Base-by-base conservation (phyloP, 805 yeast species). In the Barnettozyma siamensis region DNA sequence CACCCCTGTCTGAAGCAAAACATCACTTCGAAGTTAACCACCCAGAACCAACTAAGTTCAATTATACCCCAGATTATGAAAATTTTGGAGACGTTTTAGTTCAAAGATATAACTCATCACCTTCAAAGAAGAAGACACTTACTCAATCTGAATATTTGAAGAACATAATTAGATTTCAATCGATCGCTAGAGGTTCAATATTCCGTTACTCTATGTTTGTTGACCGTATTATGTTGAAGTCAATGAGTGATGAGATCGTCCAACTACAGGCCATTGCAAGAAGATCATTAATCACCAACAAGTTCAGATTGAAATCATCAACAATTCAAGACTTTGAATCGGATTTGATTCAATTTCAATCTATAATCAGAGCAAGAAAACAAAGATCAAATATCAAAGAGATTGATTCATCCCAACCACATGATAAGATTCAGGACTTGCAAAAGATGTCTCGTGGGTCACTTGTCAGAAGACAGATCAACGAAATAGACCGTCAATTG, bases 151-250 rank as follows among this genome's bases (percentile, higher is more conserved):
- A 55, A 4, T 55, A 50, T 38, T 17, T 53, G 32, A 36, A 35
- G 16, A 55, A 47, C 8, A 72, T 82, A 30, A 62, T 71, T 30
- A 66, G 63, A 41, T 63, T 88, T 15, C 96, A 88, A 58, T 76
- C 93, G 0, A 62, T 79, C 19, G 72, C 85, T 15, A 67, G 87
- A 49, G 95, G 93, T 16, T 78, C 85, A 0, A 66, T 77, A 31
- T 64, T 75, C 41, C 70, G 96, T 39, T 84, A 80, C 55, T 63
- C 65, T 17, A 66, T 80, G 64, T 79, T 78, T 57, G 82, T 84
- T 28, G 74, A 75, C 49, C 70, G 70, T 43, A 80, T 80, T 44
- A 70, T 83, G 66, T 55, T 84, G 23, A 74, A 71, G 44, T 72
- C 84, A 1, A 76, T 75, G 50, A 70, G 69, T 7, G 73, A 70